phyloP scores from a whole-genome alignment of 768 basidiomycete genomes.

The Lentinula lateritia region DNA sequence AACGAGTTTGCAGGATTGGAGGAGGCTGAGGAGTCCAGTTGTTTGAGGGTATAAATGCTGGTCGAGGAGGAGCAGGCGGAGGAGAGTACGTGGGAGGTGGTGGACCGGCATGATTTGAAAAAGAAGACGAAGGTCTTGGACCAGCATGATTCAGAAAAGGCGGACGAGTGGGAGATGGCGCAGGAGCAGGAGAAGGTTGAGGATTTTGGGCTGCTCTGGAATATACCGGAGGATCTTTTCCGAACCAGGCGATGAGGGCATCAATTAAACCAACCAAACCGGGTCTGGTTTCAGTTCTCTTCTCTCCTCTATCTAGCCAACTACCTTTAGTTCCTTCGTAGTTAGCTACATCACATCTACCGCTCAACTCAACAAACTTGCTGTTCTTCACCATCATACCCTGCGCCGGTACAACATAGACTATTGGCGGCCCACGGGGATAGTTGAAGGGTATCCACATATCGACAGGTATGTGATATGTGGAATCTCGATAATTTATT shows the following conservation, averaged over 20 bases:
- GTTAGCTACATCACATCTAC: conserved; percentile 65
- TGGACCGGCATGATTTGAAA: conserved; percentile 12
- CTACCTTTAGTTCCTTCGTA: conserved; percentile 19
- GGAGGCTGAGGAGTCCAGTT: conserved; percentile 1
- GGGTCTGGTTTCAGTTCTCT: conserved; percentile 67
- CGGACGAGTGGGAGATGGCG: conserved; percentile 21
- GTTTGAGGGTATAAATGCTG: neutral
- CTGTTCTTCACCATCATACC: conserved; percentile 86
- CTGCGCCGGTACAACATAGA: conserved; percentile 86
- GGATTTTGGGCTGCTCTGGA: conserved; percentile 56
- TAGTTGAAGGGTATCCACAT: conserved; percentile 86
- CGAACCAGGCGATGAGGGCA: conserved; percentile 79
- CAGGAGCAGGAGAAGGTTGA: conserved; percentile 9
- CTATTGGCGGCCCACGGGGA: conserved; percentile 76
- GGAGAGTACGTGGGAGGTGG: conserved; percentile 13
- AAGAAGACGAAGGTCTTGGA: conserved; percentile 18
- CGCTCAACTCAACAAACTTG: conserved; percentile 75
- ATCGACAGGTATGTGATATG: conserved; percentile 93
- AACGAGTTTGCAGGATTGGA: conserved; percentile 8
- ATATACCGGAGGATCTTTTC: conserved; percentile 82
- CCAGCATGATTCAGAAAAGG: conserved; percentile 15
- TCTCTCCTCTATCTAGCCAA: conserved; percentile 76
- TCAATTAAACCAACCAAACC: conserved; percentile 60
- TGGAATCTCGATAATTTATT: conserved; percentile 65
- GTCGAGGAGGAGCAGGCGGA: conserved; percentile 6